Conservation (phyloP, 139 green algal genomes). For the Chlorella sp. region DNA sequence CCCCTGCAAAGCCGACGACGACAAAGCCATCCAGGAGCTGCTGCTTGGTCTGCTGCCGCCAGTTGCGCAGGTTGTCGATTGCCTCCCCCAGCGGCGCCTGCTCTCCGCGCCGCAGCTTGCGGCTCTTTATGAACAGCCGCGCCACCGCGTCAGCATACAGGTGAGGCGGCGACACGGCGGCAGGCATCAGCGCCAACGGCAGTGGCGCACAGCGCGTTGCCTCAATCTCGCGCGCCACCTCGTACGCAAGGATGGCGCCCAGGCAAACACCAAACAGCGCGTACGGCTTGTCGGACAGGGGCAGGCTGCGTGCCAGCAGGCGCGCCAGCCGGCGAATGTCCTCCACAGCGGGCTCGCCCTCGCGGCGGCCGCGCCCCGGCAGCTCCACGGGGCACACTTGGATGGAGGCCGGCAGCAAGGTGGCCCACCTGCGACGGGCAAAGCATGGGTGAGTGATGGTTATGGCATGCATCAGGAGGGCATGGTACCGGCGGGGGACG, state of each 20-base stretch:
- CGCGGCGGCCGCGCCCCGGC: constrained; percentile 39
- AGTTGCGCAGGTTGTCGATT: constrained; percentile 30
- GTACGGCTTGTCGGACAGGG: constrained; percentile 49
- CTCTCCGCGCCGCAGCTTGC: constrained; percentile 16
- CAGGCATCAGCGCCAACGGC: constrained; percentile 40
- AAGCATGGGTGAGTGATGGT: too few species aligned
- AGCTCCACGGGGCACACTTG: constrained; percentile 54
- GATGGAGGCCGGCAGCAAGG: constrained; percentile 45
- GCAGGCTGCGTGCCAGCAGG: constrained; percentile 29
- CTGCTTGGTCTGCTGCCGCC: constrained; percentile 26
- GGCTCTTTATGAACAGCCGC: constrained; percentile 37
- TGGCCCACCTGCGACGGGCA: constrained; percentile 30
- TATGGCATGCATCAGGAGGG: too few species aligned
- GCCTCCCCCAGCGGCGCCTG: constrained; percentile 28
- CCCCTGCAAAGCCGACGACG: constrained; percentile 47
- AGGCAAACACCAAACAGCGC: constrained; percentile 52
- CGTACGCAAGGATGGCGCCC: constrained; percentile 51
- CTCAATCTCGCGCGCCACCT: constrained; percentile 30
- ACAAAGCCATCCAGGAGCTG: constrained; percentile 44
- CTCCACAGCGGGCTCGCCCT: constrained; percentile 18
- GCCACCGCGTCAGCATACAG: constrained; percentile 44
- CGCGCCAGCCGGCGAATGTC: constrained; percentile 17
- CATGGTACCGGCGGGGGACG: too few species aligned
- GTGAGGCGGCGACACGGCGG: constrained; percentile 51
- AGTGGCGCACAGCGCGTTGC: neutral